Conservation (phyloP, 2,329 filamentous ascomycete species). For the Scortechinia acanthostroma region DNA sequence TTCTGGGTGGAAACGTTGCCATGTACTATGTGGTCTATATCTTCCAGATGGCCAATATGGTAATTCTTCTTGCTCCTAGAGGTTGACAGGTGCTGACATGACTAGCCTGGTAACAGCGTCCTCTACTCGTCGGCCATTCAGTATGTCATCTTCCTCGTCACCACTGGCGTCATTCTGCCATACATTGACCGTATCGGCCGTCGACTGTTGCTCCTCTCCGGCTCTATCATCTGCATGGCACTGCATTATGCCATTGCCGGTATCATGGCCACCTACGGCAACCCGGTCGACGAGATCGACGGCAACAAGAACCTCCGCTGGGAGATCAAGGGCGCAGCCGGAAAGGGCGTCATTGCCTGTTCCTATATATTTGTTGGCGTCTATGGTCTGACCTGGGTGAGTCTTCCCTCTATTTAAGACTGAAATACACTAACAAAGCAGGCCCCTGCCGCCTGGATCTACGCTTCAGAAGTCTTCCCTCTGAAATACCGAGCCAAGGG, state of each 20-base stretch:
- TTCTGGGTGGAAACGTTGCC: constrained; percentile 35
- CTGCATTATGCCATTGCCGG: constrained; percentile 38
- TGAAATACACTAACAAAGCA: constrained; percentile 17
- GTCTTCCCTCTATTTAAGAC: background rate
- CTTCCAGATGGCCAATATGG: constrained; percentile 50
- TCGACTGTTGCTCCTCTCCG: constrained; percentile 33
- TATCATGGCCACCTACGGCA: constrained; percentile 38
- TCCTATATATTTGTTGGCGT: constrained; percentile 36
- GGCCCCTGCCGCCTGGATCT: constrained; percentile 40
- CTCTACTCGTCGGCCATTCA: constrained; percentile 43
- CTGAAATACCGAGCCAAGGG: constrained; percentile 19
- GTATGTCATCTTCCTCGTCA: constrained; percentile 45
- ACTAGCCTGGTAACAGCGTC: constrained; percentile 10
- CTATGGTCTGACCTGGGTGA: constrained; percentile 21
- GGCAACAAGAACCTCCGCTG: constrained; percentile 37
- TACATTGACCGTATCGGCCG: constrained; percentile 40
- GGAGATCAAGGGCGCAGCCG: constrained; percentile 31
- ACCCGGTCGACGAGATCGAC: constrained; percentile 30
- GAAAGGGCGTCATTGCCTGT: constrained; percentile 39
- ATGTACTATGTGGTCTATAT: constrained; percentile 57
- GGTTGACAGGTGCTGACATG: background rate
- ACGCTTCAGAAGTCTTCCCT: constrained; percentile 37
- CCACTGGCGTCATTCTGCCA: constrained; percentile 37
- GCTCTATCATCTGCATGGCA: constrained; percentile 32
- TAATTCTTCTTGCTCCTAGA: background rate